Conservation (phyloP, 495 filamentous ascomycete genomes). For the Talaromyces borbonicus region DNA sequence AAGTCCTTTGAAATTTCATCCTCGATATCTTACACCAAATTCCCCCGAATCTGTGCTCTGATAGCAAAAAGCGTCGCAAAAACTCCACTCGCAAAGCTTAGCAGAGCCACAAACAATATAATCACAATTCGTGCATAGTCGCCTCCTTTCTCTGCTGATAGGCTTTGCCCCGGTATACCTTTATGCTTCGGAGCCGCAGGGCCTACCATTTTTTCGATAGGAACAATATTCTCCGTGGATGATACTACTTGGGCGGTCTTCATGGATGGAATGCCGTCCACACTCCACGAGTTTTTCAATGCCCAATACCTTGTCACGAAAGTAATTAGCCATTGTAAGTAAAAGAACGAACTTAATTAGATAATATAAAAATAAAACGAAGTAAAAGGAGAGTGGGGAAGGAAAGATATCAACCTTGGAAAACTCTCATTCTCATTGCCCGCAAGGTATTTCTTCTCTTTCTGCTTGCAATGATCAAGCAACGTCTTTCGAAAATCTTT, state of each 20-base stretch:
- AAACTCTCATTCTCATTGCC: slow-evolving; percentile 8
- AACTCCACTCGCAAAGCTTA: slow-evolving; percentile 1
- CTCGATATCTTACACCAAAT: too few relatives aligned
- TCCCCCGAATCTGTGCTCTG: neutral
- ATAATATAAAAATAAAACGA: neutral
- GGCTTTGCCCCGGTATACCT: neutral
- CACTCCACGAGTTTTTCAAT: slow-evolving; percentile 30
- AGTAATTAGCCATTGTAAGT: neutral
- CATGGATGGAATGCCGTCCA: slow-evolving; percentile 47
- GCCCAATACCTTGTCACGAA: slow-evolving; percentile 2
- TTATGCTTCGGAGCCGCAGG: slow-evolving; percentile 4
- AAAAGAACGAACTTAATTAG: too few relatives aligned
- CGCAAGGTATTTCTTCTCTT: slow-evolving; percentile 14
- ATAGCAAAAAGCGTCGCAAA: neutral
- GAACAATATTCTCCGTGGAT: slow-evolving; percentile 1
- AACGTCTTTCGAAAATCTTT: slow-evolving; percentile 4
- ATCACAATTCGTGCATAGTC: neutral
- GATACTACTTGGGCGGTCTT: slow-evolving; percentile 19
- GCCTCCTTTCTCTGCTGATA: neutral
- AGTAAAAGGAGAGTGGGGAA: slow-evolving; percentile 2
- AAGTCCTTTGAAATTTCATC: too few relatives aligned
- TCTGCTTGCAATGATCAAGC: neutral
- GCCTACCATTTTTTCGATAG: slow-evolving; percentile 4
- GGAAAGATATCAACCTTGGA: slow-evolving; percentile 1
- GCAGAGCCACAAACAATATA: neutral